Conservation (phyloP, 2,329 filamentous ascomycete species). For the Botrytis elliptica region DNA sequence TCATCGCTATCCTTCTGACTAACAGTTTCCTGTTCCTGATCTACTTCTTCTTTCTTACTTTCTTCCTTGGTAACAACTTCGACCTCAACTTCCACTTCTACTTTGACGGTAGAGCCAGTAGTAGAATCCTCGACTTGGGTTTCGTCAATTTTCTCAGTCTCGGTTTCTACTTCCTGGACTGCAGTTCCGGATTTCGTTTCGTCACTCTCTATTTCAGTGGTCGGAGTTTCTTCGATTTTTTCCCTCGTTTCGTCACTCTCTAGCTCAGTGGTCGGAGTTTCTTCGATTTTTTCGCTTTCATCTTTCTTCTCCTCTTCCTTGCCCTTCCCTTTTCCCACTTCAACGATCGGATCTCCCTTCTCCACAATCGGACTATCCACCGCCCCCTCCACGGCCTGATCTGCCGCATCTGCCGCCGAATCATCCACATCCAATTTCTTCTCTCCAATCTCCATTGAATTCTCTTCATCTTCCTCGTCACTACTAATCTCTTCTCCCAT, state of each 20-base stretch:
- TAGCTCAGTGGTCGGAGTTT: neutral
- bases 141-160: neutral
- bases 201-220: neutral
- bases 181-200: neutral
- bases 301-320: neutral
- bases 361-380: slow-evolving; percentile 14
- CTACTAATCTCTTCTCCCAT: slow-evolving; percentile 47
- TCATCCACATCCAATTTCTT: slow-evolving; percentile 23
- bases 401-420: slow-evolving; percentile 21
- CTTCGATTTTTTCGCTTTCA: neutral
- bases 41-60: neutral
- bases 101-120: neutral
- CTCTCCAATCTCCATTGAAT: slow-evolving; percentile 20
- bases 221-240: neutral
- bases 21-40: neutral
- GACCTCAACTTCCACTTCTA: neutral
- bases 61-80: neutral
- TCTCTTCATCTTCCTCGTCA: slow-evolving; percentile 36
- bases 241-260: neutral
- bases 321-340: neutral
- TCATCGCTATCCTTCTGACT: slow-evolving; percentile 3
- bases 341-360: neutral
- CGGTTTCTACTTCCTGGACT: neutral
- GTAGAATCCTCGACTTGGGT: neutral
- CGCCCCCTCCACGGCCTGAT: slow-evolving; percentile 8